phyloP scores from a whole-genome alignment of 2,329 filamentous ascomycete genomes.

The Fusarium sp. region DNA sequence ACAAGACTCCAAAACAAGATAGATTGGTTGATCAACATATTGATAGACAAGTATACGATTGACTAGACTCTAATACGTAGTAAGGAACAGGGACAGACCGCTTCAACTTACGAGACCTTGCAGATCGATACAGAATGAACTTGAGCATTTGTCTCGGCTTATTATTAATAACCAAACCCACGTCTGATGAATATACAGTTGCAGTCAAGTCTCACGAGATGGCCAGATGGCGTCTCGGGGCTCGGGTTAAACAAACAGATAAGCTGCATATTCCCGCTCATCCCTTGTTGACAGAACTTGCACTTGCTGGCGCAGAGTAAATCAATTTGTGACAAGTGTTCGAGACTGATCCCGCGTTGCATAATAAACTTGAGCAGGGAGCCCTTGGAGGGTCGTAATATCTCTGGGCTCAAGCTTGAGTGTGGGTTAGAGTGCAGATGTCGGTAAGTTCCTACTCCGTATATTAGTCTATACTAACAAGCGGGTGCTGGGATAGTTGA shows the following conservation, averaged over 20 bases:
- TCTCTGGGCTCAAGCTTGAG: slow-evolving; percentile 48
- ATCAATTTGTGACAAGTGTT: slow-evolving; percentile 9
- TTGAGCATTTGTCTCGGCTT: slow-evolving; percentile 27
- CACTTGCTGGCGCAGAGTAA: not conserved
- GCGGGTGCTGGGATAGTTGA: slow-evolving; percentile 32
- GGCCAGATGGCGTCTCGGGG: not conserved
- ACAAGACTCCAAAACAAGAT: not conserved
- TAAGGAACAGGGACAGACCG: not conserved
- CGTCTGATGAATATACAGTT: slow-evolving; percentile 12
- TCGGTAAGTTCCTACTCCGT: slow-evolving; percentile 14
- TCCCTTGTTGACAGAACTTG: slow-evolving; percentile 22
- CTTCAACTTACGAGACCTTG: slow-evolving; percentile 5
- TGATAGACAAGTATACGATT: not conserved
- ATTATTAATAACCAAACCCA: not conserved
- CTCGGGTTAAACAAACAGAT: slow-evolving; percentile 37
- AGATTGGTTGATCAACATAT: not conserved
- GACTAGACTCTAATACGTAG: not conserved
- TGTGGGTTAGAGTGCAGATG: slow-evolving; percentile 26
- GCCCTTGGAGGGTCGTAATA: slow-evolving; percentile 41
- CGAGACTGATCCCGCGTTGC: slow-evolving; percentile 24
- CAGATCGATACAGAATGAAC: slow-evolving; percentile 8
- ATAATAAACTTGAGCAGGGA: slow-evolving; percentile 37
- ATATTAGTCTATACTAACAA: slow-evolving; percentile 11
- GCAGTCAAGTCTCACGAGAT: not conserved
- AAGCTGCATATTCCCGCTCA: slow-evolving; percentile 15